These are phyloP conservation scores for Sporothrix humicola DNA, from an alignment of 2,329 filamentous ascomycete genomes.

Conservation along the genomic window DNA sequence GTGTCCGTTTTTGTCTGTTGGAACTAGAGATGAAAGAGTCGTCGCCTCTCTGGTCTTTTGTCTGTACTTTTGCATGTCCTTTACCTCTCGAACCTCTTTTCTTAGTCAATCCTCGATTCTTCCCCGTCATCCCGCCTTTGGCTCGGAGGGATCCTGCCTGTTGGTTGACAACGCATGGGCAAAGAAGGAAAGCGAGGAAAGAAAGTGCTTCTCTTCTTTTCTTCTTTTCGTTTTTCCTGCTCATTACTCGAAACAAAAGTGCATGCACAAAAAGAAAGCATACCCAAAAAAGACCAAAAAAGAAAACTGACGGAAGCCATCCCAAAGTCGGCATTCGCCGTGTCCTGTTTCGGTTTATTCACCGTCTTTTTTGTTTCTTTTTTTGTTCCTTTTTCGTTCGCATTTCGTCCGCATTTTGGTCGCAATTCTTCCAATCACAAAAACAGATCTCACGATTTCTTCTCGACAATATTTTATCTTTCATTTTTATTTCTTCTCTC, in stretches of 20 bases:
- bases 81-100: background rate
- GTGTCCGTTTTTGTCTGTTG: constrained; percentile 15
- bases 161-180: background rate
- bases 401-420: no score
- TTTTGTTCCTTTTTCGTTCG: background rate
- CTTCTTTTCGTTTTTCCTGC: background rate
- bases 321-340: background rate
- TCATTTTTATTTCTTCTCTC: background rate
- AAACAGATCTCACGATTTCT: background rate
- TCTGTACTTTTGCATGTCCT: background rate
- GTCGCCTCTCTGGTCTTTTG: background rate
- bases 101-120: background rate
- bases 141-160: background rate
- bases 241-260: background rate
- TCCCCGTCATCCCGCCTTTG: background rate
- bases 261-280: constrained; percentile 11
- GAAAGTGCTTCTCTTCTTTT: background rate
- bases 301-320: no score
- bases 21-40: background rate
- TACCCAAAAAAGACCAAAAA: background rate
- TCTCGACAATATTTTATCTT: background rate
- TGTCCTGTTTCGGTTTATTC: background rate
- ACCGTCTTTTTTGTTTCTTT: background rate
- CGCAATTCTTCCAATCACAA: no score
- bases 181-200: background rate